Conservation (phyloP, 805 yeast species). For the Diddensiella transvaalensis region DNA sequence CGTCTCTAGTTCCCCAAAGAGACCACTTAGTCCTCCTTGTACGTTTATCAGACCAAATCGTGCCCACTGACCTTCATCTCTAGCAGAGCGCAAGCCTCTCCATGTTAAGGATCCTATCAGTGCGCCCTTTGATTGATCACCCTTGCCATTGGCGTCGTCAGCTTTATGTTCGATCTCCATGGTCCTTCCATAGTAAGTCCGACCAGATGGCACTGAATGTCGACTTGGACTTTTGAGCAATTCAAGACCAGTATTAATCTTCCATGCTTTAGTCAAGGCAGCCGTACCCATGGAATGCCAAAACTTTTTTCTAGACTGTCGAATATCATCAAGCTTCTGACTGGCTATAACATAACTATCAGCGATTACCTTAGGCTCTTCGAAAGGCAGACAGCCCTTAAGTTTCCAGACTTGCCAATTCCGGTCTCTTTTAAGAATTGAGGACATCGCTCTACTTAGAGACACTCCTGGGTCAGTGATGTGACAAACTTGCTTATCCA, state of each 20-base stretch:
- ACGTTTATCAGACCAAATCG: constrained; percentile 38
- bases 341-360: constrained; percentile 6
- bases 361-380: constrained; percentile 17
- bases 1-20: too few relatives aligned
- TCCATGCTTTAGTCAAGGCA: constrained; percentile 37
- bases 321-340: constrained; percentile 8
- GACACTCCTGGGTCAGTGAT: constrained; percentile 17
- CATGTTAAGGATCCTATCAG: constrained; percentile 33
- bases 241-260: constrained; percentile 39
- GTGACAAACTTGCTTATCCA: not conserved
- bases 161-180: constrained; percentile 7
- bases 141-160: not conserved
- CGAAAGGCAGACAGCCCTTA: constrained; percentile 29
- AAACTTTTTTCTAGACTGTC: constrained; percentile 25
- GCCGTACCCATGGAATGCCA: constrained; percentile 33
- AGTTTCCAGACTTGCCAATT: constrained; percentile 36
- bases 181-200: constrained; percentile 17
- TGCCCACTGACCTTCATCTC: constrained; percentile 36
- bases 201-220: constrained; percentile 26
- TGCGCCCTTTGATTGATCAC: constrained; percentile 17
- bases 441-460: constrained; percentile 17
- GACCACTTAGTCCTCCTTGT: constrained; percentile 37
- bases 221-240: constrained; percentile 24
- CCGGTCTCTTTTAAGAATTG: constrained; percentile 25
- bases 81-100: constrained; percentile 43